These are phyloP conservation scores for Breynia disticha DNA, from an alignment of 441 rosid genomes.

Conservation along the genomic window DNA sequence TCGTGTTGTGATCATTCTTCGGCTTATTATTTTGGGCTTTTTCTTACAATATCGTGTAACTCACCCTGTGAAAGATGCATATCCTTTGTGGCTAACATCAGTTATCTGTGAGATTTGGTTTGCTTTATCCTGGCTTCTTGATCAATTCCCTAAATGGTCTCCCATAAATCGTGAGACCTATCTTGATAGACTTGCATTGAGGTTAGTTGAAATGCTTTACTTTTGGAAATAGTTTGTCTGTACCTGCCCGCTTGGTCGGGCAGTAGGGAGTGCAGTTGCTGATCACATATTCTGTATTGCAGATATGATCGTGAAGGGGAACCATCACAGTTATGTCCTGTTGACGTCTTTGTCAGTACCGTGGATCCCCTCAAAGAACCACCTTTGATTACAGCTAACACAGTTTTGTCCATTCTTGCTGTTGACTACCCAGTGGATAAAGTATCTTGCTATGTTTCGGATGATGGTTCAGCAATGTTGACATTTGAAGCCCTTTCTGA, in stretches of 20 bases:
- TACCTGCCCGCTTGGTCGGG: slow-evolving; percentile 3
- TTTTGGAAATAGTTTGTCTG: slow-evolving; percentile 4
- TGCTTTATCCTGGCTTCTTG: slow-evolving; percentile 97
- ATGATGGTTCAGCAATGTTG: slow-evolving; percentile 98
- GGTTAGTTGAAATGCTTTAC: slow-evolving; percentile 36
- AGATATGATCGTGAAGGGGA: slow-evolving; percentile 96
- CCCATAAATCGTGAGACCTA: slow-evolving; percentile 93
- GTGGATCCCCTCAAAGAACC: slow-evolving; percentile 99
- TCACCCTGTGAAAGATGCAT: slow-evolving; percentile 91
- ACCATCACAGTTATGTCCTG: slow-evolving; percentile 84
- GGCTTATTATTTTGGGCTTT: slow-evolving; percentile 92
- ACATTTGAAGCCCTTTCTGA: slow-evolving; percentile 95
- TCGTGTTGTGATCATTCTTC: slow-evolving; percentile 84
- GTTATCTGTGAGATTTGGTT: slow-evolving; percentile 99
- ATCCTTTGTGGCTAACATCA: slow-evolving; percentile 86
- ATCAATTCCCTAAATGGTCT: slow-evolving; percentile 96
- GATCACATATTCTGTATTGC: slow-evolving; percentile 16
- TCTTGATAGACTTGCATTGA: slow-evolving; percentile 83
- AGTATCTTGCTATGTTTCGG: slow-evolving; percentile 94
- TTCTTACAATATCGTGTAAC: slow-evolving; percentile 93
- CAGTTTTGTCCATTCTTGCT: slow-evolving; percentile 86
- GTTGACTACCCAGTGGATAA: slow-evolving; percentile 98
- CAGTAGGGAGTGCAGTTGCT: slow-evolving; percentile 1
- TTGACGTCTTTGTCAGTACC: slow-evolving; percentile 94
- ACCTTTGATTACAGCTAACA: slow-evolving; percentile 90